Evolutionary conservation across 2,329 filamentous ascomycete genomes (phyloP), one percentile per base, ranked within the genome.

Genomic region (Botryosphaeria agaves): DNA sequence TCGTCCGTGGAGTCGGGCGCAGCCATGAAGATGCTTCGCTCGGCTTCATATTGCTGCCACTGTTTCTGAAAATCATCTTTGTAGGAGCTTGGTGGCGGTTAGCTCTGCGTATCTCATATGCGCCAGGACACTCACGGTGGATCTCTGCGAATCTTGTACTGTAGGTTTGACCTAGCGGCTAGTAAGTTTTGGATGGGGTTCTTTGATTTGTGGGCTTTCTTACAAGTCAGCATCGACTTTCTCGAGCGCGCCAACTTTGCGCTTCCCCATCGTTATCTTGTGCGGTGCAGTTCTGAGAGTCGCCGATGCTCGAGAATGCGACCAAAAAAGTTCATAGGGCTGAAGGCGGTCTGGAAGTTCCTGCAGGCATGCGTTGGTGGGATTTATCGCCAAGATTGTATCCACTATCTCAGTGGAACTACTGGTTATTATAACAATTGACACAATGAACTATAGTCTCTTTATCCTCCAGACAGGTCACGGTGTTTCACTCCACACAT

Each of bases 211-310:
- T 30, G 8, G 9, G 15, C 23, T 8, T 12, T 49, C 71, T 38
- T 52, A 78, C 68, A 91, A 63, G 56, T 92, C 83, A 19, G 84
- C 85, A 50, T 94, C 85, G 43, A 93, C 74, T 67, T 94, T 94
- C 59, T 94, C 85, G 55, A 94, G 73, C 36, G 85, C 85, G 33
- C 80, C 82, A 35, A 93, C 69, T 61, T 89, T 91, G 53, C 84
- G 70, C 59, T 93, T 93, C 36, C 73, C 80, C 73, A 83, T 89
- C 31, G 18, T 38, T 9, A 28, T 23, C n/a, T n/a, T n/a, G n/a
- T n/a, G n/a, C n/a, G n/a, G n/a, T n/a, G n/a, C n/a, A n/a, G n/a
- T n/a, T n/a, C n/a, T n/a, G n/a, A n/a, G n/a, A n/a, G n/a, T n/a
- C n/a, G n/a, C n/a, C n/a, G n/a, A n/a, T n/a, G n/a, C n/a, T n/a